Conservation (phyloP, 2,329 filamentous ascomycete species). For the Ophioceras dolichostomum region DNA sequence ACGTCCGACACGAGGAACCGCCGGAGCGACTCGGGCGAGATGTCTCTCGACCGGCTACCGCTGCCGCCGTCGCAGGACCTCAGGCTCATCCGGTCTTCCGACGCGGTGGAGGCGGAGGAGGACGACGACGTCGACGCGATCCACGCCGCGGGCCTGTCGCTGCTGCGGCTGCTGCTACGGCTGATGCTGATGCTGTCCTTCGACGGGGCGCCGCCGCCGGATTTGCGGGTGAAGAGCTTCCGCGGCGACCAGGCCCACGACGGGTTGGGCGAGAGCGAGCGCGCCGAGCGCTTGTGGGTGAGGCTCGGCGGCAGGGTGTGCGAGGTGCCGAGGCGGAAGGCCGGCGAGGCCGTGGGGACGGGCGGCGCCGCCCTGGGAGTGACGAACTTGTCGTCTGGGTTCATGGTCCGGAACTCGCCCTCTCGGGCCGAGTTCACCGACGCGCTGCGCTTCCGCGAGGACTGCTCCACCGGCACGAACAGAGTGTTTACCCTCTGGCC, state of each 20-base stretch:
- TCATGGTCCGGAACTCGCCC: slow-evolving; percentile 58
- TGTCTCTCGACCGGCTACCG: slow-evolving; percentile 32
- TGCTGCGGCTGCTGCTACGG: slow-evolving; percentile 2
- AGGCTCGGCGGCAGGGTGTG: slow-evolving; percentile 9
- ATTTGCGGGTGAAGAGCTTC: slow-evolving; percentile 32
- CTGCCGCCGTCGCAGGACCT: slow-evolving; percentile 26
- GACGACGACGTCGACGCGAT: slow-evolving; percentile 2
- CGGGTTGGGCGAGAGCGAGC: slow-evolving; percentile 35
- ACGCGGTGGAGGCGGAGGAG: background rate
- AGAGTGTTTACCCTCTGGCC: slow-evolving; percentile 81
- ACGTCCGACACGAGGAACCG: slow-evolving; percentile 37
- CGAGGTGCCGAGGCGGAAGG: slow-evolving; percentile 21
- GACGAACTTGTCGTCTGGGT: slow-evolving; percentile 64
- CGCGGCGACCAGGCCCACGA: slow-evolving; percentile 31
- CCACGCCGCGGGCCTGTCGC: no score
- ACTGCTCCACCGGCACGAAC: slow-evolving; percentile 61
- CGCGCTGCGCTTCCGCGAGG: slow-evolving; percentile 46
- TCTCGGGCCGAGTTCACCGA: slow-evolving; percentile 49
- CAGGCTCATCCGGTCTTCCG: slow-evolving; percentile 16
- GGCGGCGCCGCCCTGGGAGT: slow-evolving; percentile 50
- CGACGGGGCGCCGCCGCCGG: background rate
- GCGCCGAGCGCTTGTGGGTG: slow-evolving; percentile 23
- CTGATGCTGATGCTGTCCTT: slow-evolving; percentile 15
- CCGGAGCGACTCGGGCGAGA: slow-evolving; percentile 42
- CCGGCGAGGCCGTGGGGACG: slow-evolving; percentile 27